Conservation (phyloP, 441 rosid genomes). For the Rhodomyrtus psidioides region DNA sequence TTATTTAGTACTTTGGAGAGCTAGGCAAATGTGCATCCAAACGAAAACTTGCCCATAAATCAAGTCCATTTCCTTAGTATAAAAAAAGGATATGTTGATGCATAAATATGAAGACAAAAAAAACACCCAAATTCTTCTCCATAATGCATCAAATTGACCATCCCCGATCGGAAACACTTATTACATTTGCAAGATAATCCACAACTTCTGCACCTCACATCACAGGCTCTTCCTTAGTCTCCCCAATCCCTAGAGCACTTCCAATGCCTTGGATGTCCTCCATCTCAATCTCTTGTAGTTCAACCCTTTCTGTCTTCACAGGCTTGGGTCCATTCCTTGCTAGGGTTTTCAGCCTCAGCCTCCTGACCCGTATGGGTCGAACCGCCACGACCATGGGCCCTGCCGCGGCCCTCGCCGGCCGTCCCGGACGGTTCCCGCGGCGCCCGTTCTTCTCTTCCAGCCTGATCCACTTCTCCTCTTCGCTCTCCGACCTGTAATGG, state of each 20-base stretch:
- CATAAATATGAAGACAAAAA: neutral
- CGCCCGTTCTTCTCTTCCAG: constrained; percentile 7
- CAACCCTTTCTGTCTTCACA: neutral
- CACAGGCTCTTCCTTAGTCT: neutral
- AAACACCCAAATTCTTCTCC: neutral
- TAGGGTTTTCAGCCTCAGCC: neutral
- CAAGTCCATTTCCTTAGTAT: neutral
- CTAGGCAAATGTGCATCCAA: neutral
- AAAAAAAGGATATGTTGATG: neutral
- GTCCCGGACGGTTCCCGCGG: neutral
- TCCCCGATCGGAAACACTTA: neutral
- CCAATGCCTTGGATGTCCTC: neutral
- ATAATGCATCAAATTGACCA: neutral
- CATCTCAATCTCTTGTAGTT: neutral
- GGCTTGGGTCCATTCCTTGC: neutral
- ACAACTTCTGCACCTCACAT: neutral
- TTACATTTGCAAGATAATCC: neutral
- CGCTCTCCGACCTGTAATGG: constrained; percentile 20
- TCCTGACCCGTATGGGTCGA: neutral
- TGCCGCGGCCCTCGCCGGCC: neutral
- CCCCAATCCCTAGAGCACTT: neutral
- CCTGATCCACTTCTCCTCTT: constrained; percentile 12
- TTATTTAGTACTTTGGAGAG: neutral
- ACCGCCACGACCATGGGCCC: neutral
- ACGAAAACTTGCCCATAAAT: neutral